Percentiles rank a stretch among this genome's conserved stretches.
Evolutionary conservation across 768 basidiomycete species (phyloP).

Genomic region (Dioszegia aurantiaca): DNA sequence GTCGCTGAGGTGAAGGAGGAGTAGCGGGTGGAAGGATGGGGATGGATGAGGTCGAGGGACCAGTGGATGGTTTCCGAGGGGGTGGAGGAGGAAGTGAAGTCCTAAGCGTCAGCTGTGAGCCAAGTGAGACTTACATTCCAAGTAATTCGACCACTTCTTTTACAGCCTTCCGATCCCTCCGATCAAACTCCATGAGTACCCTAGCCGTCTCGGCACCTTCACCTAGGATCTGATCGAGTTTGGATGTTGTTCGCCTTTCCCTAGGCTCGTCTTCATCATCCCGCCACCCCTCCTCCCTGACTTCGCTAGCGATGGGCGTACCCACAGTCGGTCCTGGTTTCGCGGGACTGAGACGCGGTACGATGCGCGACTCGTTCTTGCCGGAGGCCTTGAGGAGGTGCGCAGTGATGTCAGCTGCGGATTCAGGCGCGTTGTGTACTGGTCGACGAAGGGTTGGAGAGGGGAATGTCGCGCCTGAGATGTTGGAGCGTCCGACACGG

Average conservation of each 20-base stretch:
- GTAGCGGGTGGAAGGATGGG: conserved; percentile 10
- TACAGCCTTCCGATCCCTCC: conserved; percentile 5
- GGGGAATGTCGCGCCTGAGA: conserved; percentile 16
- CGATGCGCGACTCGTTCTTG: conserved; percentile 26
- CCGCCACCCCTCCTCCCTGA: conserved; percentile 11
- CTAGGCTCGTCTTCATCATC: too few relatives aligned
- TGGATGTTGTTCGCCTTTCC: conserved; percentile 17
- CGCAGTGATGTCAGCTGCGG: conserved; percentile 23
- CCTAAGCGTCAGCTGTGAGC: neutral
- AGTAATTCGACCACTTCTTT: conserved; percentile 6
- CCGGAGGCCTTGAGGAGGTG: conserved; percentile 29
- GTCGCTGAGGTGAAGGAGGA: neutral
- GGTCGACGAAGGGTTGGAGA: conserved; percentile 15
- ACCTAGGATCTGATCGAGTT: conserved; percentile 36
- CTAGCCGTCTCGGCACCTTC: conserved; percentile 34
- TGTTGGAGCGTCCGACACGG: conserved; percentile 16
- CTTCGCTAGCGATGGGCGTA: conserved; percentile 19
- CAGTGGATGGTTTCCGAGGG: conserved; percentile 17
- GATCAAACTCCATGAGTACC: conserved; percentile 29
- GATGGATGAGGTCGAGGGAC: conserved; percentile 14
- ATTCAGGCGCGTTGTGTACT: conserved; percentile 26
- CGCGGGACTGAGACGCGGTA: conserved; percentile 16
- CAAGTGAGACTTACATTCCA: neutral
- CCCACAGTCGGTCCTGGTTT: conserved; percentile 17
- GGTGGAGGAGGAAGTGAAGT: conserved; percentile 14